phyloP scores from a whole-genome alignment of 176 grass and related monocot genomes.

The Puya raimondii region DNA sequence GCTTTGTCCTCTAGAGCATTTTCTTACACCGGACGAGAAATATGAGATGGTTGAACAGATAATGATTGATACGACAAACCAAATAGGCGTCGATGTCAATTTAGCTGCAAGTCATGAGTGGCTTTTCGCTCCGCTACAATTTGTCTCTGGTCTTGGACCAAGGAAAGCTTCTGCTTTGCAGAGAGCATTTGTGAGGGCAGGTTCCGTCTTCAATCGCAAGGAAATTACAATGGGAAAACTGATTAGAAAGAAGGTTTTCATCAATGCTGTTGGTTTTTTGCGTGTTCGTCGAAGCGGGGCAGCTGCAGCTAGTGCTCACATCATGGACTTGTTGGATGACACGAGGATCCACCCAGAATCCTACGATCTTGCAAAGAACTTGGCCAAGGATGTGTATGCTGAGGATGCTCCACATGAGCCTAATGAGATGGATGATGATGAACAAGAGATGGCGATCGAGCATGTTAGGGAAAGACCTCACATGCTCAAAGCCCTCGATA shows the following conservation, averaged over 20 bases:
- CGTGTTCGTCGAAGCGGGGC: slow-evolving; percentile 69
- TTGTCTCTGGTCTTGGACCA: slow-evolving; percentile 76
- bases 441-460: slow-evolving; percentile 82
- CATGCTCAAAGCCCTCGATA: slow-evolving; percentile 23
- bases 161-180: slow-evolving; percentile 79
- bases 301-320: slow-evolving; percentile 59
- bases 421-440: slow-evolving; percentile 76
- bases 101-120: slow-evolving; percentile 94
- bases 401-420: slow-evolving; percentile 39
- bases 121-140: slow-evolving; percentile 93
- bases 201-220: slow-evolving; percentile 80
- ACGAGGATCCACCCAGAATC: slow-evolving; percentile 99
- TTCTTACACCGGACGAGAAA: slow-evolving; percentile 87
- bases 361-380: slow-evolving; percentile 71
- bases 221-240: slow-evolving; percentile 55
- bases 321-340: slow-evolving; percentile 93
- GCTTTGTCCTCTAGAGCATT: slow-evolving; percentile 68
- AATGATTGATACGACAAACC: slow-evolving; percentile 93
- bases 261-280: slow-evolving; percentile 79
- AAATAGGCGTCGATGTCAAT: slow-evolving; percentile 88
- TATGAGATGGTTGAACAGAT: slow-evolving; percentile 91
- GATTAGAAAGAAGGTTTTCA: slow-evolving; percentile 86
- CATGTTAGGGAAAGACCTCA: slow-evolving; percentile 41
- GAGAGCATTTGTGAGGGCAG: slow-evolving; percentile 78
- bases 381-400: slow-evolving; percentile 70